Percentiles rank a stretch among this genome's conserved stretches.
Conservation (phyloP, 805 yeast species). For the Candida dajiaensis region DNA sequence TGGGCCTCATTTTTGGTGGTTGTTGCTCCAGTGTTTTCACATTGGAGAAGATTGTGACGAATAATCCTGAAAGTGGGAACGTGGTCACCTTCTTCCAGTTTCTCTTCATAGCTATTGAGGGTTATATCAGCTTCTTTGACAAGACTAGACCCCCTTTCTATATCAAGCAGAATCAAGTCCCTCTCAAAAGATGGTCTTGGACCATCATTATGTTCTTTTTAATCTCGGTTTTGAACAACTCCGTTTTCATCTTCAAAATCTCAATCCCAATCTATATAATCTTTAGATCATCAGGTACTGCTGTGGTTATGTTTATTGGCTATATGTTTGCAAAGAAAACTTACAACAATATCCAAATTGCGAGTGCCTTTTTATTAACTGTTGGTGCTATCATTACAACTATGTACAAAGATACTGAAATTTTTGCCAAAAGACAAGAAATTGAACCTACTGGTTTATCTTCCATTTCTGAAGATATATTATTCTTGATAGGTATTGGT, state of each 20-base stretch:
- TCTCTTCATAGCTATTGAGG: slow-evolving; percentile 41
- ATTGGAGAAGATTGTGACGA: slow-evolving; percentile 45
- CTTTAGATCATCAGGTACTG: slow-evolving; percentile 56
- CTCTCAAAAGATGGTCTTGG: slow-evolving; percentile 36
- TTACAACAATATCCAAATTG: slow-evolving; percentile 40
- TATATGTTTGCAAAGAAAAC: slow-evolving; percentile 35
- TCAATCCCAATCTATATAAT: slow-evolving; percentile 64
- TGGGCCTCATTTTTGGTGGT: slow-evolving; percentile 50
- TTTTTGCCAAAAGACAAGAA: slow-evolving; percentile 12
- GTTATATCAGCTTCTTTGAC: slow-evolving; percentile 32
- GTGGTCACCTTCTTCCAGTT: slow-evolving; percentile 56
- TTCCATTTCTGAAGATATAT: slow-evolving; percentile 9
- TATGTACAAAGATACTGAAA: slow-evolving; percentile 25
- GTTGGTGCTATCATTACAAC: slow-evolving; percentile 46
- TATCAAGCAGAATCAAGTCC: slow-evolving; percentile 32
- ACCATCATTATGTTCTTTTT: slow-evolving; percentile 44
- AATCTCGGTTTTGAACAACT: slow-evolving; percentile 48
- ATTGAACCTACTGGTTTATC: background rate
- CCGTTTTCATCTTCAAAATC: slow-evolving; percentile 48
- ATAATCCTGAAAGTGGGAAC: slow-evolving; percentile 34
- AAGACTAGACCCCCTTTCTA: slow-evolving; percentile 24
- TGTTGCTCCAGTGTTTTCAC: slow-evolving; percentile 65
- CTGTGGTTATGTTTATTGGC: slow-evolving; percentile 54
- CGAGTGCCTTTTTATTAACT: slow-evolving; percentile 45
- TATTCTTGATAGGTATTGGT: slow-evolving; percentile 25